Conservation (phyloP, 805 yeast species). For the Scheffersomyces stipitis region DNA sequence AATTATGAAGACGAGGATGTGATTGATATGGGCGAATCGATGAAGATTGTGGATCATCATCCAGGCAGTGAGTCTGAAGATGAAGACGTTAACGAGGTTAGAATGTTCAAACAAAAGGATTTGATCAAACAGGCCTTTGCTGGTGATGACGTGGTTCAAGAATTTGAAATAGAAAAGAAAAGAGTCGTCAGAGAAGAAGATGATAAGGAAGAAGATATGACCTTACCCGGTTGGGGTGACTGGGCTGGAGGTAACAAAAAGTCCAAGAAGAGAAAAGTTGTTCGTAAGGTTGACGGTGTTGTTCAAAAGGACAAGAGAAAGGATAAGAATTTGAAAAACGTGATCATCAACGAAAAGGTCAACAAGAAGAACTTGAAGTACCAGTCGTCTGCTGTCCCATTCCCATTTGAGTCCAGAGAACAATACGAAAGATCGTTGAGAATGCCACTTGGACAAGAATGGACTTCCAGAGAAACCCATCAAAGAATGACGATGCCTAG, state of each 20-base stretch:
- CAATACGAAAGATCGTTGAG: constrained; percentile 93
- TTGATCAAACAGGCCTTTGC: constrained; percentile 92
- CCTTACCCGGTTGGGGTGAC: constrained; percentile 97
- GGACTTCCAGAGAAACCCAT: constrained; percentile 87
- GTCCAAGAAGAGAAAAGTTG: constrained; percentile 59
- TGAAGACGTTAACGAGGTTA: constrained; percentile 33
- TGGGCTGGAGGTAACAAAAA: constrained; percentile 75
- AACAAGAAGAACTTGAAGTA: constrained; percentile 85
- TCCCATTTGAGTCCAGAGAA: constrained; percentile 88
- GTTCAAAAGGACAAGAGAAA: constrained; percentile 67
- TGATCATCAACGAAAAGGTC: constrained; percentile 83
- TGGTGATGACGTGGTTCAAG: constrained; percentile 88
- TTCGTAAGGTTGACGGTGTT: constrained; percentile 76
- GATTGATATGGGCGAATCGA: constrained; percentile 53
- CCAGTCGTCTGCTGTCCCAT: constrained; percentile 88
- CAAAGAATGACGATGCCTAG: constrained; percentile 88
- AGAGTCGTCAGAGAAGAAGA: constrained; percentile 71
- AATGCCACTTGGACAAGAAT: constrained; percentile 96
- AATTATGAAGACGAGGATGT: constrained; percentile 41
- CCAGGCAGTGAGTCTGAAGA: constrained; percentile 39
- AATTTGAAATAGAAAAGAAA: constrained; percentile 76
- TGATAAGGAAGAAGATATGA: constrained; percentile 80
- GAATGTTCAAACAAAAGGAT: constrained; percentile 74
- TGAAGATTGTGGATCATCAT: constrained; percentile 48
- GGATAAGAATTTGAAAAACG: constrained; percentile 75